Evolutionary conservation across 345 rosid species (phyloP).

Genomic region (Gossypium rotundifolium): DNA sequence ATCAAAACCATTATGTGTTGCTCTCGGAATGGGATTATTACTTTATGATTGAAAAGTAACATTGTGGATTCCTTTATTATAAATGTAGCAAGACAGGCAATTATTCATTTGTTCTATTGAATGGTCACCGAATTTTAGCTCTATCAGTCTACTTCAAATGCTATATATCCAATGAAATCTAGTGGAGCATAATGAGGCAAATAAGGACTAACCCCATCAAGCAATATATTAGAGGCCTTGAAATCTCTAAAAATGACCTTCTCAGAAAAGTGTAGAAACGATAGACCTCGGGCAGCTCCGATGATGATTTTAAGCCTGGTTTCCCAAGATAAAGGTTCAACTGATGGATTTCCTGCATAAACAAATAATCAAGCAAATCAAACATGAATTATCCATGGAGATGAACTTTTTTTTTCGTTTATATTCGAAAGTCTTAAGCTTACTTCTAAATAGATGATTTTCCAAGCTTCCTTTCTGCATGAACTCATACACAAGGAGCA

Average conservation of each 20-base stretch:
- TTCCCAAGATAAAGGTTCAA: slow-evolving; percentile 78
- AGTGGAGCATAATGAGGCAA: not conserved
- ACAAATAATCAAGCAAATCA: slow-evolving; percentile 5
- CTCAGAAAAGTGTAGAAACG: slow-evolving; percentile 65
- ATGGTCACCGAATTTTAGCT: not conserved
- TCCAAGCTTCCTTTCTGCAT: slow-evolving; percentile 77
- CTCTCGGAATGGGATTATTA: not conserved
- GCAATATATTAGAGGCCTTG: slow-evolving; percentile 75
- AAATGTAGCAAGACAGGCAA: not conserved
- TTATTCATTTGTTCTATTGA: not conserved
- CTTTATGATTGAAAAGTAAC: not conserved
- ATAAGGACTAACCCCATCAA: slow-evolving; percentile 54
- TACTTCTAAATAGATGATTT: slow-evolving; percentile 77
- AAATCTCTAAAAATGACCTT: slow-evolving; percentile 81
- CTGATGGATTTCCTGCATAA: slow-evolving; percentile 34
- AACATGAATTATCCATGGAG: not conserved
- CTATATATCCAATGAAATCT: too few relatives aligned
- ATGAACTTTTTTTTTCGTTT: not conserved
- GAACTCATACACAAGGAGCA: slow-evolving; percentile 77
- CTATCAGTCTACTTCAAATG: not conserved
- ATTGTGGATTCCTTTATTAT: not conserved
- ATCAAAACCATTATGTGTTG: not conserved
- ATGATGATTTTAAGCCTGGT: slow-evolving; percentile 62
- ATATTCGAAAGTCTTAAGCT: slow-evolving; percentile 18
- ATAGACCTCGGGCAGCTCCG: slow-evolving; percentile 81